These are phyloP conservation scores for Metschnikowia koreensis DNA, from an alignment of 805 yeast genomes.

Conservation along the genomic window DNA sequence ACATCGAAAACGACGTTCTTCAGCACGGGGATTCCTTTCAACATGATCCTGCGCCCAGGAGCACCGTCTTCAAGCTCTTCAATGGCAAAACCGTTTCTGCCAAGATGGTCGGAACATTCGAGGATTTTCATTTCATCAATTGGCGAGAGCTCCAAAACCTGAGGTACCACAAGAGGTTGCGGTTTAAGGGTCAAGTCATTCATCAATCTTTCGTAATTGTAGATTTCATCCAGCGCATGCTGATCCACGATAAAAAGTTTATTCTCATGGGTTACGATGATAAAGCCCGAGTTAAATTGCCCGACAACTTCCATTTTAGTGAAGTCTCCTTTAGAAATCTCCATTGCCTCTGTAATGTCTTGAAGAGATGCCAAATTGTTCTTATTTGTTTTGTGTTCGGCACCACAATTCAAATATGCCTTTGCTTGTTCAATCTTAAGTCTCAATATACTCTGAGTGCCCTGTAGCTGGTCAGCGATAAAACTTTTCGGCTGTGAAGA, in stretches of 20 bases:
- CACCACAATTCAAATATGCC: background rate
- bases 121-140: slow-evolving; percentile 74
- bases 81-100: slow-evolving; percentile 68
- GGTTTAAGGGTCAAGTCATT: slow-evolving; percentile 52
- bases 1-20: slow-evolving; percentile 65
- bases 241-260: slow-evolving; percentile 91
- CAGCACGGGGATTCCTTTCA: slow-evolving; percentile 70
- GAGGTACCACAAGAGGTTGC: slow-evolving; percentile 57
- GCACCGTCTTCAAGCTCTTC: slow-evolving; percentile 48
- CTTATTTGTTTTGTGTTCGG: background rate
- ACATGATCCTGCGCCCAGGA: slow-evolving; percentile 56
- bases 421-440: slow-evolving; percentile 2
- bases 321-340: slow-evolving; percentile 71
- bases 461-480: slow-evolving; percentile 5
- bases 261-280: slow-evolving; percentile 55
- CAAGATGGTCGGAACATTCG: slow-evolving; percentile 57
- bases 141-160: slow-evolving; percentile 66
- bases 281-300: slow-evolving; percentile 93
- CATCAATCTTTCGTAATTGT: slow-evolving; percentile 74
- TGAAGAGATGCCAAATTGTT: slow-evolving; percentile 11
- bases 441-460: background rate
- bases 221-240: slow-evolving; percentile 97
- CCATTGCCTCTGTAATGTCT: slow-evolving; percentile 16
- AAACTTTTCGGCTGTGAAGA: background rate
- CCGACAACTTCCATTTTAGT: slow-evolving; percentile 76